phyloP scores from a whole-genome alignment of 2,329 filamentous ascomycete species.

The Paraphoma chrysanthemicola region DNA sequence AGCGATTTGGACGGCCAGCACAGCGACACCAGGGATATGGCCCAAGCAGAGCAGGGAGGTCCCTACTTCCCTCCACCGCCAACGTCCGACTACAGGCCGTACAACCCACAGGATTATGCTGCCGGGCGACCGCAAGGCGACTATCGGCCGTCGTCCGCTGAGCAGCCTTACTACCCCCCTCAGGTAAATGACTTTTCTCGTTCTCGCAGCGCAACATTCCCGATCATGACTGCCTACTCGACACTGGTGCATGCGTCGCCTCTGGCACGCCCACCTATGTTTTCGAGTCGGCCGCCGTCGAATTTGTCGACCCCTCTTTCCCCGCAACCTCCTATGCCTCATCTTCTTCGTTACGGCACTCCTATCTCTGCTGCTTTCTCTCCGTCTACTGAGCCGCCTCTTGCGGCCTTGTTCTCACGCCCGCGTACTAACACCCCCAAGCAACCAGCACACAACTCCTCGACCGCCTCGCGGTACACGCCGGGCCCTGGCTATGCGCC shows the following conservation, averaged over 20 bases:
- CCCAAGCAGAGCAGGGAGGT: conserved; percentile 32
- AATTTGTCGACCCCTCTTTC: conserved; percentile 21
- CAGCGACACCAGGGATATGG: conserved; percentile 32
- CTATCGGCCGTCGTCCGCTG: conserved; percentile 30
- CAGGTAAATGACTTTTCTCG: conserved; percentile 47
- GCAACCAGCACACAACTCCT: conserved; percentile 25
- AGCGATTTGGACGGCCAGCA: conserved; percentile 33
- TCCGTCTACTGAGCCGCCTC: conserved; percentile 46
- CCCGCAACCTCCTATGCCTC: conserved; percentile 21
- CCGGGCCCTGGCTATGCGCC: conserved; percentile 41
- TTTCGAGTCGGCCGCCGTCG: conserved; percentile 29
- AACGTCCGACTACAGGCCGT: conserved; percentile 41
- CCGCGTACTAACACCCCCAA: conserved; percentile 43
- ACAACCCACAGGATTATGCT: conserved; percentile 45
- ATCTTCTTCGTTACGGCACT: conserved; percentile 34
- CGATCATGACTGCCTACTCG: conserved; percentile 28
- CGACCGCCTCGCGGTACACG: conserved; percentile 39
- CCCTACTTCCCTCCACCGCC: conserved; percentile 44
- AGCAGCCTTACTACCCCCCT: conserved; percentile 37
- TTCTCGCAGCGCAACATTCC: conserved; percentile 37
- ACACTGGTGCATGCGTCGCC: conserved; percentile 18
- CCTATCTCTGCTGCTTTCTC: conserved; percentile 38
- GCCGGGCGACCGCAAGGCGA: conserved; percentile 26
- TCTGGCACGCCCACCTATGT: conserved; percentile 24
- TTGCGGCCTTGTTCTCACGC: conserved; percentile 39